phyloP scores from a whole-genome alignment of 1,284 basidiomycete genomes.

The Irpex sp. region DNA sequence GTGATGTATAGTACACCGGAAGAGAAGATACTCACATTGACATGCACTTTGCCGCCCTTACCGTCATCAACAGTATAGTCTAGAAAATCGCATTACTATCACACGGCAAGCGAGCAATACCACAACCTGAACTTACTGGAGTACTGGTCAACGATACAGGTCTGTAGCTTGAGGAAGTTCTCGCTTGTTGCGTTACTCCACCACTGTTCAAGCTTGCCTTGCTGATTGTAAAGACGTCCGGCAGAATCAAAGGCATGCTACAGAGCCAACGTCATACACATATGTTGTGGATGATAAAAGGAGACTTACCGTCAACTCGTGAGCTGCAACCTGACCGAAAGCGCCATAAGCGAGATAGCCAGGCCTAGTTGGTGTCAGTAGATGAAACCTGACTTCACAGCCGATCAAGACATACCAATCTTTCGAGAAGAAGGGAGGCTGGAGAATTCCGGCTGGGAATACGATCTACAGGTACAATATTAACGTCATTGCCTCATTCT shows the following conservation, averaged over 20 bases:
- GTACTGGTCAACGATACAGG: constrained; percentile 90
- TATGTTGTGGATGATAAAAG: not conserved
- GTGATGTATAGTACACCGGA: not conserved
- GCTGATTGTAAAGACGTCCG: constrained; percentile 78
- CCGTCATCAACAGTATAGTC: constrained; percentile 84
- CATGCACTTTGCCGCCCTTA: constrained; percentile 77
- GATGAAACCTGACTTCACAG: constrained; percentile 2
- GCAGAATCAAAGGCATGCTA: constrained; percentile 93
- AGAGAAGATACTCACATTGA: constrained; percentile 65
- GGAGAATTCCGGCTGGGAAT: constrained; percentile 95
- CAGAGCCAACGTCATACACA: constrained; percentile 9
- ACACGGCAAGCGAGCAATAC: not conserved
- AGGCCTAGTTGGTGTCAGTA: constrained; percentile 48
- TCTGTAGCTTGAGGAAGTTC: constrained; percentile 80
- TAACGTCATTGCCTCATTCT: not conserved
- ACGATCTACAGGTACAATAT: constrained; percentile 62
- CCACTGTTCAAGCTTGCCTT: constrained; percentile 85
- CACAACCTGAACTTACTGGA: constrained; percentile 43
- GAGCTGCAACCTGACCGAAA: constrained; percentile 86
- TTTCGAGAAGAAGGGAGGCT: constrained; percentile 87
- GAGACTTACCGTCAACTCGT: constrained; percentile 75
- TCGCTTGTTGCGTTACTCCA: constrained; percentile 83
- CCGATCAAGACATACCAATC: constrained; percentile 54
- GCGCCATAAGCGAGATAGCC: constrained; percentile 88
- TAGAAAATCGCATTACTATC: constrained; percentile 23